Evolutionary conservation across 495 filamentous ascomycete species (phyloP), one percentile per base, ranked within the genome.

Genomic region (Aspergillus incahuasiensis): DNA sequence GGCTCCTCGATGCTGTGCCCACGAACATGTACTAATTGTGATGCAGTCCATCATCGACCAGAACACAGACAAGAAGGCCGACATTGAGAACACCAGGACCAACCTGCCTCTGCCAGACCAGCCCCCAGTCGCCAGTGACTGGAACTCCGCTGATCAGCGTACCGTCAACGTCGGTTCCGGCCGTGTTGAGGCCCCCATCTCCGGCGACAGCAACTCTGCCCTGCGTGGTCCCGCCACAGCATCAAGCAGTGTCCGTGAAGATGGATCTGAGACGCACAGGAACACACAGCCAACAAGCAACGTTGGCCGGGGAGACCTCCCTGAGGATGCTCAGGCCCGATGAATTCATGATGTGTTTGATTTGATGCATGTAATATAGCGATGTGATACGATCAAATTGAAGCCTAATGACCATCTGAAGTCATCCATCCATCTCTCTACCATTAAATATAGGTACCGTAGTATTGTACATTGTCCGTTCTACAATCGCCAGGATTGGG

Each of bases 81-180:
- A 85, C 69, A 86, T 91, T 59, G 84, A 84, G 18, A 68, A 86
- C 63, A 74, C 71, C 64, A 75, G 83, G 69, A 68, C 84, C 62
- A 89, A 90, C 71, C 82, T 95, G 19, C 88, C 87, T 28, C 79
- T 92, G 43, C 90, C 90, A 12, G 86, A 92, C 1, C 72, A 91
- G 35, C 88, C 89, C 5, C 89, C 89, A 0, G 70, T 73, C 13
- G 69, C 82, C 18, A 86, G 86, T n/a, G 89, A 89, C 71, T 91
- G 82, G 82, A 84, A 90, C 64, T 87, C 86, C 6, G 74, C 77
- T 49, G 88, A 92, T 54, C 75, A 76, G 41, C 74, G 82, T 54
- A 86, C 73, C 20, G 82, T 87, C 63, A 86, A 87, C 61, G 83
- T 89, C 40, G 82, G 85, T 48, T 82, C 81, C 28, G 87, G 87